These are phyloP conservation scores for Tolypocladium inflatum DNA, from an alignment of 2,329 filamentous ascomycete genomes.

Conservation along the genomic window DNA sequence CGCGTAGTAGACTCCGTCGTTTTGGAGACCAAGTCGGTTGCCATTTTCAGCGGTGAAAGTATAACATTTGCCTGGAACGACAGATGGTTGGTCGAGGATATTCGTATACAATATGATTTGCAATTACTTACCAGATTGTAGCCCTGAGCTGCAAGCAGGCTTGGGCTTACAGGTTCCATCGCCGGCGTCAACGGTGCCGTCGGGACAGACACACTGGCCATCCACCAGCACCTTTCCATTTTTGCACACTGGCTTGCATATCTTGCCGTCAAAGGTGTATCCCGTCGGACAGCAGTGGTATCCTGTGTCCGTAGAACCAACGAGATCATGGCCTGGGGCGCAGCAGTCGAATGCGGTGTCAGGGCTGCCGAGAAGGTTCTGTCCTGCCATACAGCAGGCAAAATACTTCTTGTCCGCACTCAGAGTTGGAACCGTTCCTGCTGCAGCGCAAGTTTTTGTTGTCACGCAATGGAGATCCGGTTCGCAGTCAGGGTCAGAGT, in stretches of 20 bases:
- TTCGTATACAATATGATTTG: too few relatives aligned
- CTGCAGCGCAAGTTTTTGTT: background rate
- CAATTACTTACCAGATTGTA: conserved; percentile 1
- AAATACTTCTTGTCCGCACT: conserved; percentile 7
- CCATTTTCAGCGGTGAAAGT: conserved; percentile 6
- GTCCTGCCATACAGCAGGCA: conserved; percentile 4
- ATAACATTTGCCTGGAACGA: conserved; percentile 8
- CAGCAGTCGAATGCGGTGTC: conserved; percentile 11
- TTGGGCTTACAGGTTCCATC: conserved; percentile 4
- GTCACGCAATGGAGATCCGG: conserved; percentile 1
- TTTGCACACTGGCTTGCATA: conserved; percentile 7
- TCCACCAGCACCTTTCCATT: conserved; percentile 8
- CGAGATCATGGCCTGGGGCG: conserved; percentile 8
- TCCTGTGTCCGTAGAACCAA: conserved; percentile 3
- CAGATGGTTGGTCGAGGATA: background rate
- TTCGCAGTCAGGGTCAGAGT: conserved; percentile 6
- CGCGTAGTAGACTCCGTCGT: conserved; percentile 6
- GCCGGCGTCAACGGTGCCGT: conserved; percentile 1
- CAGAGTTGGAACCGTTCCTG: conserved; percentile 3
- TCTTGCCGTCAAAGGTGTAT: conserved; percentile 4
- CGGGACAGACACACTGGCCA: conserved; percentile 7
- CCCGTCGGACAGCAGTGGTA: conserved; percentile 10
- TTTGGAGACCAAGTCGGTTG: conserved; percentile 5
- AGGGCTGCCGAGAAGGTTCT: conserved; percentile 6
- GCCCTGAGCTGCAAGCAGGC: background rate